A percentile compares a stretch with the other conserved stretches of the same genome.
These are phyloP conservation scores for Panicum hallii DNA, from an alignment of 202 grass and related monocot genomes.

Conservation along the genomic window DNA sequence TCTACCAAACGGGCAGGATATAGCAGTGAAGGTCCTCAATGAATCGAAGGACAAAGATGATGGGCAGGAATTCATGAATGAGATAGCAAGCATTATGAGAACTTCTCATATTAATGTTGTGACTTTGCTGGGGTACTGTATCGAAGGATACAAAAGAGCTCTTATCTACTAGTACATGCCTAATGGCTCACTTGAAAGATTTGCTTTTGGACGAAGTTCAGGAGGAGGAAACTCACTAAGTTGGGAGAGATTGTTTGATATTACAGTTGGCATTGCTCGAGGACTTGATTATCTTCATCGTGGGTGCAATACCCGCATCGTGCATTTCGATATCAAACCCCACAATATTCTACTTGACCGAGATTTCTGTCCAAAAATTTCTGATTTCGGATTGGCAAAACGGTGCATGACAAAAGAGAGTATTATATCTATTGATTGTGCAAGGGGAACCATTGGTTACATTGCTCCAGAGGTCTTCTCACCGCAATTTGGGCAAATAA, in stretches of 20 bases:
- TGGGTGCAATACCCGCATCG: constrained; percentile 45
- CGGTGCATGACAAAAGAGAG: constrained; percentile 45
- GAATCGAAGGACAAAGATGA: not conserved
- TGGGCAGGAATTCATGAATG: constrained; percentile 33
- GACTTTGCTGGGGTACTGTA: constrained; percentile 41
- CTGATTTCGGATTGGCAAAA: constrained; percentile 55
- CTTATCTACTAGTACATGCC: constrained; percentile 59
- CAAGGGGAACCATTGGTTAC: constrained; percentile 53
- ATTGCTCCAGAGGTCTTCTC: constrained; percentile 56
- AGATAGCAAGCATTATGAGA: constrained; percentile 42
- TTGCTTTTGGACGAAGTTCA: not conserved
- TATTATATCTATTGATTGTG: constrained; percentile 36
- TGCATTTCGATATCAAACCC: constrained; percentile 63
- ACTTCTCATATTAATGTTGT: constrained; percentile 62
- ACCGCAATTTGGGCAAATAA: constrained; percentile 41
- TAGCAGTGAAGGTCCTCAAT: constrained; percentile 51
- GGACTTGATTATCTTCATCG: constrained; percentile 56
- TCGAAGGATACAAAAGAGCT: constrained; percentile 47
- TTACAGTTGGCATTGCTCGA: constrained; percentile 39
- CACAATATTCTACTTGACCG: constrained; percentile 57
- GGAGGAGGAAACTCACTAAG: not conserved
- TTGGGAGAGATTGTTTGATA: constrained; percentile 40
- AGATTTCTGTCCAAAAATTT: constrained; percentile 51
- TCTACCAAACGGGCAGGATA: not conserved
- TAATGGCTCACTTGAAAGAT: constrained; percentile 50